Percentiles rank a stretch among this genome's conserved stretches.
Evolutionary conservation across 768 basidiomycete species (phyloP).

Genomic region (Psilocybe azurescens): DNA sequence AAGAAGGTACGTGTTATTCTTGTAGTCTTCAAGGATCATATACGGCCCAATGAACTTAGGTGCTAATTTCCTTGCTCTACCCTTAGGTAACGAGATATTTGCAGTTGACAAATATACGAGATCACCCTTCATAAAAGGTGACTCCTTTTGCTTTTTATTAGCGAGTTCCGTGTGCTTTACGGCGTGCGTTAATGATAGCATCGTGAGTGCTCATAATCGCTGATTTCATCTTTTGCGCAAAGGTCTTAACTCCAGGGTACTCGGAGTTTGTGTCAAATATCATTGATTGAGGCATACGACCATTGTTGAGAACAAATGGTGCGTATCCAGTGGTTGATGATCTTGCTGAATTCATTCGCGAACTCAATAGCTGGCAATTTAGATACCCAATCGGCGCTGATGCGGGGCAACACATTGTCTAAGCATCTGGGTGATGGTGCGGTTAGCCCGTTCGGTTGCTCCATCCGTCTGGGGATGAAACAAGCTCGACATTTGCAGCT

Average conservation of each 20-base stretch:
- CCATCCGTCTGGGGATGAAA: neutral
- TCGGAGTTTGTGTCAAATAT: neutral
- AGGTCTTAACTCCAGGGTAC: neutral
- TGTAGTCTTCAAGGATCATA: conserved; percentile 7
- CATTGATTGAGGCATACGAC: neutral
- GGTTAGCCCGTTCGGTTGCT: neutral
- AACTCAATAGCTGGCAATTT: neutral
- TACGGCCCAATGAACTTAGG: conserved; percentile 22
- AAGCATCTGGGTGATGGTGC: neutral
- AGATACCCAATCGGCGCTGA: neutral
- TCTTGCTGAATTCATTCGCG: neutral
- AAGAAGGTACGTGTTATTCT: conserved; percentile 6
- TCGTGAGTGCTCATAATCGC: neutral
- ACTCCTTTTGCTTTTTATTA: neutral
- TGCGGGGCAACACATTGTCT: neutral
- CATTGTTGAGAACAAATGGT: neutral
- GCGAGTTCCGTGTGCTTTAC: neutral
- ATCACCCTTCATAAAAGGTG: neutral
- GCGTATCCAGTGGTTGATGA: neutral
- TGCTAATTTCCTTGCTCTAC: conserved; percentile 17
- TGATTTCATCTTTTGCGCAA: neutral
- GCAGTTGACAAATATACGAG: conserved; percentile 12
- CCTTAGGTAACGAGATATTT: conserved; percentile 13
- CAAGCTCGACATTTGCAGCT: neutral
- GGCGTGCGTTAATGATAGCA: neutral